Conservation (phyloP, 2,329 filamentous ascomycete genomes). For the Bipolaris gigantea region DNA sequence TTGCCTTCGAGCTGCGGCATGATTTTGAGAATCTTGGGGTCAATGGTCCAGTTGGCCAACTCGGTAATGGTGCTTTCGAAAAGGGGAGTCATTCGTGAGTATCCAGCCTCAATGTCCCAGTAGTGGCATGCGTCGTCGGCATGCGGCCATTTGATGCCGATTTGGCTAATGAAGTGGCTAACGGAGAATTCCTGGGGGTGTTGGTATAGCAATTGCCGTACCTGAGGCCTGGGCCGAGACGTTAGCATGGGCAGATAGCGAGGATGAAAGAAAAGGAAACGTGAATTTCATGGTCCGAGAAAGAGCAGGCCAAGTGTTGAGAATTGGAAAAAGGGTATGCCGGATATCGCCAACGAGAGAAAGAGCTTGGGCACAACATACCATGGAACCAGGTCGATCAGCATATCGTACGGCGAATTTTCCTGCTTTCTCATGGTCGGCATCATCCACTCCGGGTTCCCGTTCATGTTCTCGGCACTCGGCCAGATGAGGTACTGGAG, state of each 20-base stretch:
- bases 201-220: constrained; percentile 39
- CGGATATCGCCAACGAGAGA: background rate
- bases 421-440: constrained; percentile 35
- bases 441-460: constrained; percentile 42
- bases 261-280: no score
- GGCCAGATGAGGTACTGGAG: constrained; percentile 43
- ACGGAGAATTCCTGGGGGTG: constrained; percentile 37
- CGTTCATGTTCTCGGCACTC: constrained; percentile 41
- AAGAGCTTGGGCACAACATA: constrained; percentile 12
- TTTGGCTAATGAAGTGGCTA: constrained; percentile 32
- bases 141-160: constrained; percentile 39
- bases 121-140: constrained; percentile 43
- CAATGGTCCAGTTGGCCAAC: constrained; percentile 39
- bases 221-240: constrained; percentile 30
- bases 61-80: constrained; percentile 40
- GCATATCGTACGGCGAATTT: constrained; percentile 36
- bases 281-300: no score
- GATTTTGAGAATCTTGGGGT: constrained; percentile 38
- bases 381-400: constrained; percentile 43
- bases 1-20: constrained; percentile 40
- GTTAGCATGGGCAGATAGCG: constrained; percentile 12
- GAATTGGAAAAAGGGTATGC: background rate
- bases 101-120: constrained; percentile 42
- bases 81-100: constrained; percentile 37
- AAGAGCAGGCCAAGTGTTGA: background rate